phyloP scores from a whole-genome alignment of 2,329 filamentous ascomycete genomes.

The Exserohilum rostratum region DNA sequence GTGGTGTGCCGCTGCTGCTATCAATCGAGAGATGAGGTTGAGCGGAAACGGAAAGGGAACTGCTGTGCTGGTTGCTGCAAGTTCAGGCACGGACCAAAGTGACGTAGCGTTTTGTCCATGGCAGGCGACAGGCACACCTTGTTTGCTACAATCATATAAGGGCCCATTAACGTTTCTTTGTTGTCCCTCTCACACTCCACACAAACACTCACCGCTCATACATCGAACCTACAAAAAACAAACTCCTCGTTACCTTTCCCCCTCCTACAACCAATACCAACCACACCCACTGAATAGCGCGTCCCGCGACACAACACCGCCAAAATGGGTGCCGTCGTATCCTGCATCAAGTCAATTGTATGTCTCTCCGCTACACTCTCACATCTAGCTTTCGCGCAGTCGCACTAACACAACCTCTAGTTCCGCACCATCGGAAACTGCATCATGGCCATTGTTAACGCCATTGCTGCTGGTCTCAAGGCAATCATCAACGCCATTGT shows the following conservation, averaged over 20 bases:
- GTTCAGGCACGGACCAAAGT: conserved; percentile 12
- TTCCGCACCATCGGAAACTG: conserved; percentile 55
- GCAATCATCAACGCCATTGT: conserved; percentile 58
- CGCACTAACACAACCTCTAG: conserved; percentile 33
- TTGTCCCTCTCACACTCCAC: too few relatives aligned
- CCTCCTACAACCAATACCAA: too few relatives aligned
- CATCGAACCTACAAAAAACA: too few relatives aligned
- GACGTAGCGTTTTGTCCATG: conserved; percentile 11
- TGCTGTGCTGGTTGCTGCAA: background rate
- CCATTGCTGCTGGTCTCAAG: conserved; percentile 53
- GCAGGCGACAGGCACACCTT: background rate
- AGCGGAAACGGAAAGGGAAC: conserved; percentile 1
- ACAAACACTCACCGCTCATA: too few relatives aligned
- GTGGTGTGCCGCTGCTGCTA: too few relatives aligned
- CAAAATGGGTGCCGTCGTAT: conserved; percentile 82
- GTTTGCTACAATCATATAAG: background rate
- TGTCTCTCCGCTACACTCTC: conserved; percentile 46
- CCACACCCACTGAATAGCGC: too few relatives aligned
- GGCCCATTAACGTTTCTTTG: too few relatives aligned
- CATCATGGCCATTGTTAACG: conserved; percentile 56
- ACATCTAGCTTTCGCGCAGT: background rate
- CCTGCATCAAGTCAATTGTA: conserved; percentile 66
- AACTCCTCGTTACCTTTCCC: too few relatives aligned
- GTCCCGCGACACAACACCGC: conserved; percentile 29
- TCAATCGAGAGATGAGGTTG: too few relatives aligned